Conservation (phyloP, 2,329 filamentous ascomycete genomes). For the Aspergillus tubingensis region DNA sequence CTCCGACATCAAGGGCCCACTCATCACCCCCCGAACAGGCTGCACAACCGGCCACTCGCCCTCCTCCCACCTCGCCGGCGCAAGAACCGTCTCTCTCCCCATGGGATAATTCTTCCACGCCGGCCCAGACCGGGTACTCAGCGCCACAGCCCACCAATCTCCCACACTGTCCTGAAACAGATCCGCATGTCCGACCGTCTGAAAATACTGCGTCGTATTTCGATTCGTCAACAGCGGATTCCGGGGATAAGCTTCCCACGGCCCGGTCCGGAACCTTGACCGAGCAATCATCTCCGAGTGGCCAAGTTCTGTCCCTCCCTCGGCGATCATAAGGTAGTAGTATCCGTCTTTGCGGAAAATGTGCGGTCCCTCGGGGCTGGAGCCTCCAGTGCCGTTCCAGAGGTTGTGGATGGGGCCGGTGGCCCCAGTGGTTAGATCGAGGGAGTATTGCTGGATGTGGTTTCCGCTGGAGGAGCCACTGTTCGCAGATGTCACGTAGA, state of each 20-base stretch:
- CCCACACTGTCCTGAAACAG: conserved; percentile 55
- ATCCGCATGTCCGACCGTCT: conserved; percentile 60
- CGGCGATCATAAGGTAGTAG: conserved; percentile 34
- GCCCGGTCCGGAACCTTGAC: conserved; percentile 35
- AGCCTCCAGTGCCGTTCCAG: conserved; percentile 54
- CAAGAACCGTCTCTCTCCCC: conserved; percentile 57
- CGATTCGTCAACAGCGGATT: conserved; percentile 48
- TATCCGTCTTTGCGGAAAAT: conserved; percentile 32
- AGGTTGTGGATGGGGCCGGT: conserved; percentile 9
- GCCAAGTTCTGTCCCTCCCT: conserved; percentile 30
- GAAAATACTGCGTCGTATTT: conserved; percentile 45
- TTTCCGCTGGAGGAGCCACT: not conserved
- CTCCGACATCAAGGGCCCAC: conserved; percentile 11
- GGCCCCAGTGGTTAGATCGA: conserved; percentile 33
- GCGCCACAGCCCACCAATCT: conserved; percentile 56
- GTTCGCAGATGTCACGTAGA: conserved; percentile 16
- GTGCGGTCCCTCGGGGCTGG: conserved; percentile 36
- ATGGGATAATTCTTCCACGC: conserved; percentile 51
- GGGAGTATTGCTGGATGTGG: conserved; percentile 13
- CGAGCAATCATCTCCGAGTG: conserved; percentile 35
- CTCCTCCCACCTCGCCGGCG: conserved; percentile 51
- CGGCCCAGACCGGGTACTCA: conserved; percentile 45
- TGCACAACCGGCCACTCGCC: conserved; percentile 50
- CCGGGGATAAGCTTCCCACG: conserved; percentile 42
- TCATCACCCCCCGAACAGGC: conserved; percentile 19